phyloP scores from a whole-genome alignment of 208 protist species.

The Leishmania amazonensis region DNA sequence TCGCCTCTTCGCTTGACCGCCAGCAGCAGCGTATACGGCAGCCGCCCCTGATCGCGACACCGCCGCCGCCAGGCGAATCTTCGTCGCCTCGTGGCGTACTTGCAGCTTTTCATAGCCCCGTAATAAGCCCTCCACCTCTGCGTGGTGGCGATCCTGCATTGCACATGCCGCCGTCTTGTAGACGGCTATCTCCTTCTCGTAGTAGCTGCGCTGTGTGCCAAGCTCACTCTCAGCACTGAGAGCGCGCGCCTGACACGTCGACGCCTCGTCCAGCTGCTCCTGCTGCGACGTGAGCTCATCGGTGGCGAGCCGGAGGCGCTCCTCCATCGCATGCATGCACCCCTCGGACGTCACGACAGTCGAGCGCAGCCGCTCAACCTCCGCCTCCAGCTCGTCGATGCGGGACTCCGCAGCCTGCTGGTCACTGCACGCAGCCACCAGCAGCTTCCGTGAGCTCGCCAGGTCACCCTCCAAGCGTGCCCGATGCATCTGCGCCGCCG shows the following conservation, averaged over 20 bases:
- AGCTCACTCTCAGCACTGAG: slow-evolving; percentile 36
- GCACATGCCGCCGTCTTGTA: slow-evolving; percentile 44
- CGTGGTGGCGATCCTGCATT: slow-evolving; percentile 43
- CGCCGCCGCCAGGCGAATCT: slow-evolving; percentile 41
- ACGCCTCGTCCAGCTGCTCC: slow-evolving; percentile 10
- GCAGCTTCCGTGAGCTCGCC: slow-evolving; percentile 16
- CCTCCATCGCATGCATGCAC: slow-evolving; percentile 27
- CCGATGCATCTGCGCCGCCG: slow-evolving; percentile 11
- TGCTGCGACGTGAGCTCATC: slow-evolving; percentile 19
- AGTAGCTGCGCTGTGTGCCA: slow-evolving; percentile 36
- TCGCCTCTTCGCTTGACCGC: neutral
- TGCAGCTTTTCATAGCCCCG: slow-evolving; percentile 34
- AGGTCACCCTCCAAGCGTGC: slow-evolving; percentile 22
- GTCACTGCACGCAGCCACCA: neutral
- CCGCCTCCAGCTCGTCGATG: slow-evolving; percentile 33
- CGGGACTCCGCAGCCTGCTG: slow-evolving; percentile 18
- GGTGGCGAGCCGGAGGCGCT: slow-evolving; percentile 24
- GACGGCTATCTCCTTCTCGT: slow-evolving; percentile 42
- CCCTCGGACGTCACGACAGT: slow-evolving; percentile 14
- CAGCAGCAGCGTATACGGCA: neutral
- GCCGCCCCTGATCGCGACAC: slow-evolving; percentile 17
- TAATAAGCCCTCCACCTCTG: slow-evolving; percentile 29
- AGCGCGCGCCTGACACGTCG: slow-evolving; percentile 35
- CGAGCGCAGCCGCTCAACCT: slow-evolving; percentile 29
- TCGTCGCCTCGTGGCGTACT: slow-evolving; percentile 37